Evolutionary conservation across 176 grass and related monocot species (phyloP).

Genomic region (Juncus inflexus): DNA sequence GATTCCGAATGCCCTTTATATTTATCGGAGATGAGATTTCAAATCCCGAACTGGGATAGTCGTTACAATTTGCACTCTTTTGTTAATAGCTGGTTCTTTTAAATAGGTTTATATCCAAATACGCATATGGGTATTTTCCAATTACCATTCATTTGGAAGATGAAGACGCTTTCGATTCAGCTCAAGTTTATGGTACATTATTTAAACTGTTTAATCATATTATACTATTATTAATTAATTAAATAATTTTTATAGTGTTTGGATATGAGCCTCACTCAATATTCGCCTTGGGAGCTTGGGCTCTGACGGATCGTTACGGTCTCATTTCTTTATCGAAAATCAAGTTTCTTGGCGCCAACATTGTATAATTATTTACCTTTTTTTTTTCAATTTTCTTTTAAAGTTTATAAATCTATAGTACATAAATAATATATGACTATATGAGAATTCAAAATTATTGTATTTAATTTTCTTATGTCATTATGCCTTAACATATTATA

Average conservation of each 20-base stretch:
- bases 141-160: slow-evolving; percentile 72
- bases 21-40: no score
- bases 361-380: slow-evolving; percentile 52
- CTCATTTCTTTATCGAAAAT: slow-evolving; percentile 59
- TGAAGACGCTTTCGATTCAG: slow-evolving; percentile 56
- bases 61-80: background rate
- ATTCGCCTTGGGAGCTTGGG: slow-evolving; percentile 45
- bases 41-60: background rate
- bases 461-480: no score
- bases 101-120: slow-evolving; percentile 61
- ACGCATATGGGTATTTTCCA: slow-evolving; percentile 77
- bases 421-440: no score
- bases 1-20: no score
- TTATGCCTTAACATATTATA: no score
- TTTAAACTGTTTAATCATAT: background rate
- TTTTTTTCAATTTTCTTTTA: no score
- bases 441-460: no score
- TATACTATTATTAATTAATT: background rate
- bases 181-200: slow-evolving; percentile 65
- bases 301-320: slow-evolving; percentile 46
- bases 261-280: slow-evolving; percentile 87
- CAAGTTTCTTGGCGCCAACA: slow-evolving; percentile 64
- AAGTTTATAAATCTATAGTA: no score
- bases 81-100: background rate
- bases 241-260: slow-evolving; percentile 80